phyloP scores from a whole-genome alignment of 2,329 filamentous ascomycete species.

The Fusarium mexicanum region DNA sequence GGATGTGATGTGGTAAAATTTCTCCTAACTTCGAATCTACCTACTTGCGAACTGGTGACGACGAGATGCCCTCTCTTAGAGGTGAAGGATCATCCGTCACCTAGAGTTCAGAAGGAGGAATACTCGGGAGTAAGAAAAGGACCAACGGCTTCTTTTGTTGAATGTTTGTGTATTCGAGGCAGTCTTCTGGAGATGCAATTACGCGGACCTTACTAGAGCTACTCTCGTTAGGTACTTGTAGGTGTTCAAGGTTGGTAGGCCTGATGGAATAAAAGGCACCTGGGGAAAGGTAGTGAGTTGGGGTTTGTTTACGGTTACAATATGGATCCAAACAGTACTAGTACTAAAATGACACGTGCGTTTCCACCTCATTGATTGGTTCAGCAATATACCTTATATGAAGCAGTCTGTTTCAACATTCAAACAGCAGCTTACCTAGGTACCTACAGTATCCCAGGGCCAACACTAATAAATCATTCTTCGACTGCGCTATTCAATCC shows the following conservation, averaged over 20 bases:
- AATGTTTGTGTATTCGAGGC: background rate
- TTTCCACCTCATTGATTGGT: background rate
- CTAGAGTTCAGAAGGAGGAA: background rate
- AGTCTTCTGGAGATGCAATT: background rate
- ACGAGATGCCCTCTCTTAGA: background rate
- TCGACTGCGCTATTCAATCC: no score
- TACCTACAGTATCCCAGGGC: background rate
- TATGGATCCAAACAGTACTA: background rate
- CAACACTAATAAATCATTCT: background rate
- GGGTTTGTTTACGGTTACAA: constrained; percentile 2
- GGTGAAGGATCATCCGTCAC: background rate
- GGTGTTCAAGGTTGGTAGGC: background rate
- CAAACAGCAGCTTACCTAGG: background rate
- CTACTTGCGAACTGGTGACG: background rate
- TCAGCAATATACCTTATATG: background rate
- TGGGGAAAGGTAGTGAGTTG: background rate
- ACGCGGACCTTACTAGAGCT: background rate
- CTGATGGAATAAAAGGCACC: background rate
- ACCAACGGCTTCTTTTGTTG: background rate
- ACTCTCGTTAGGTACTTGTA: background rate
- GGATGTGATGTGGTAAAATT: background rate
- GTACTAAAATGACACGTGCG: background rate
- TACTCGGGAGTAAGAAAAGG: background rate
- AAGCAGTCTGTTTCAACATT: background rate
- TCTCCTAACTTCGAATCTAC: background rate